Evolutionary conservation across 2,329 filamentous ascomycete genomes (phyloP).

Genomic region (Trichoderma gracile): DNA sequence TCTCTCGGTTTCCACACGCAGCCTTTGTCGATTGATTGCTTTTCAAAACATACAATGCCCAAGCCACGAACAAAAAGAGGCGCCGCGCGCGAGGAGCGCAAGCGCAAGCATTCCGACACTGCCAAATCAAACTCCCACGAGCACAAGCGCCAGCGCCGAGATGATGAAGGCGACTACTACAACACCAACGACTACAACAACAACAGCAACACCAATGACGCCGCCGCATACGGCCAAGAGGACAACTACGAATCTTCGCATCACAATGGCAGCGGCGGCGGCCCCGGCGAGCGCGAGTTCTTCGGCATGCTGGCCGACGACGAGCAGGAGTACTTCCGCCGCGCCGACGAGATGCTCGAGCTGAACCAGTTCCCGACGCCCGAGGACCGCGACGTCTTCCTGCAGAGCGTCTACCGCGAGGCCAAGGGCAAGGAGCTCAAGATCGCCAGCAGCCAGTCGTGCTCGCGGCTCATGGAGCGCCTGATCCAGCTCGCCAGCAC

Average conservation of each 20-base stretch:
- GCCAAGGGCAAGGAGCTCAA: constrained; percentile 92
- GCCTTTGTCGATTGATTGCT: neutral
- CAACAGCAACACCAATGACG: constrained; percentile 28
- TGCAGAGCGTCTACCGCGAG: constrained; percentile 83
- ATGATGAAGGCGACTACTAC: constrained; percentile 27
- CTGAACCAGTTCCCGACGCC: constrained; percentile 79
- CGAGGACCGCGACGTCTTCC: constrained; percentile 70
- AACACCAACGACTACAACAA: constrained; percentile 29
- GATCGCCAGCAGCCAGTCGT: constrained; percentile 92
- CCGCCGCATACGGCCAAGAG: constrained; percentile 31
- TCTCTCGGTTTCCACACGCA: neutral
- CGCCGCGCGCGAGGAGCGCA: constrained; percentile 43
- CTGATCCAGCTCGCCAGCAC: constrained; percentile 79
- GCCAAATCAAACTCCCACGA: constrained; percentile 28
- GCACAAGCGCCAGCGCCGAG: constrained; percentile 34
- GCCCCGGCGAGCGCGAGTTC: constrained; percentile 66
- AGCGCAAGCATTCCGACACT: constrained; percentile 42
- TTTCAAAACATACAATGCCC: constrained; percentile 39
- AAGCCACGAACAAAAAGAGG: constrained; percentile 48
- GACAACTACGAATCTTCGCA: constrained; percentile 24
- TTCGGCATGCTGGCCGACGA: constrained; percentile 91
- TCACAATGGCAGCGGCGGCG: constrained; percentile 33
- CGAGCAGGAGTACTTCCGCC: constrained; percentile 94
- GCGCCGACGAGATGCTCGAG: constrained; percentile 86
- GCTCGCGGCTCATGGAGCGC: constrained; percentile 88